Conservation (phyloP, 2,329 filamentous ascomycete species). For the Microdochium trichocladiopsis region DNA sequence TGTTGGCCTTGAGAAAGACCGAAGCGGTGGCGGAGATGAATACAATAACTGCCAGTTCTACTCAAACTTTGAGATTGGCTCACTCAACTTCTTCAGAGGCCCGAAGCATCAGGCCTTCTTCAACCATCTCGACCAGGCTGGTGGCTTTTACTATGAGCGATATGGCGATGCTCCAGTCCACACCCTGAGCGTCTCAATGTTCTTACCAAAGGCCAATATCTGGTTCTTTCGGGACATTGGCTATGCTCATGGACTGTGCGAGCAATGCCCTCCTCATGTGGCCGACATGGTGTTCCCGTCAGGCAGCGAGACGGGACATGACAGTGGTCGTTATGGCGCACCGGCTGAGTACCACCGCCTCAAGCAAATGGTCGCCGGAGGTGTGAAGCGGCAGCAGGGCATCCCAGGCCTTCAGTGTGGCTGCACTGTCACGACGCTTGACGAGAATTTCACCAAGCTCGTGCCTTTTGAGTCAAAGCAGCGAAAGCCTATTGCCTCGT, state of each 20-base stretch:
- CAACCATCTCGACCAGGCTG: slow-evolving; percentile 37
- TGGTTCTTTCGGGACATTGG: slow-evolving; percentile 43
- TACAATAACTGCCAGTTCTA: slow-evolving; percentile 45
- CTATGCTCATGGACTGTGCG: slow-evolving; percentile 35
- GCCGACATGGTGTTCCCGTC: slow-evolving; percentile 8
- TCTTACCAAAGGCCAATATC: slow-evolving; percentile 40
- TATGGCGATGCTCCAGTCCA: slow-evolving; percentile 42
- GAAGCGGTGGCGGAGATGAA: slow-evolving; percentile 20
- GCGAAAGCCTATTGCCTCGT: slow-evolving; percentile 35
- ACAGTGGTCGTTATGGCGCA: slow-evolving; percentile 6
- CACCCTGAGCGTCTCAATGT: slow-evolving; percentile 47
- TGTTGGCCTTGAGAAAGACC: slow-evolving; percentile 2
- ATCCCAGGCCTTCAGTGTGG: slow-evolving; percentile 24
- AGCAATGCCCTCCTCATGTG: slow-evolving; percentile 24
- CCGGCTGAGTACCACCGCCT: slow-evolving; percentile 22
- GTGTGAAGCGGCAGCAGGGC: slow-evolving; percentile 27
- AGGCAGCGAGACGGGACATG: slow-evolving; percentile 6
- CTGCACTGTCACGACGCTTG: slow-evolving; percentile 34
- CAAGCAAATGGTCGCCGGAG: slow-evolving; percentile 29
- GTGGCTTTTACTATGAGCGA: slow-evolving; percentile 39
- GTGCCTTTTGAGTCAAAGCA: slow-evolving; percentile 39
- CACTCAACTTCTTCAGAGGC: slow-evolving; percentile 41
- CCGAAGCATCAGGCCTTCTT: slow-evolving; percentile 39
- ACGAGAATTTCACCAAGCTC: slow-evolving; percentile 37
- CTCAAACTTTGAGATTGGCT: slow-evolving; percentile 48